Evolutionary conservation across 805 yeast genomes (phyloP).

Genomic region (Blastobotrys chiropterorum): DNA sequence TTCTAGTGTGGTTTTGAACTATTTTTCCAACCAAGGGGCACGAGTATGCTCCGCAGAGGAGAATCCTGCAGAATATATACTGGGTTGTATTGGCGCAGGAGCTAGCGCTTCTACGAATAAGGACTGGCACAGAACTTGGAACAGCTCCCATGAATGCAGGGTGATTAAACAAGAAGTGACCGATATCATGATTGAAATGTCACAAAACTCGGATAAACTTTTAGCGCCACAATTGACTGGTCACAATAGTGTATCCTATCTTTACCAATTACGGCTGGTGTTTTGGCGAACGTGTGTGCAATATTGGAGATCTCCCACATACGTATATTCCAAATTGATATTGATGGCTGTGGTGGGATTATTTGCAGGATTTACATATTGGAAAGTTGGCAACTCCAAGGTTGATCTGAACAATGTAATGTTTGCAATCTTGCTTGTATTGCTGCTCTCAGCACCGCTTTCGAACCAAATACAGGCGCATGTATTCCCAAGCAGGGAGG

Average conservation of each 20-base stretch:
- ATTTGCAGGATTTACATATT: conserved; percentile 71
- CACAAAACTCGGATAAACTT: conserved; percentile 21
- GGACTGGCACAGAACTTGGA: conserved; percentile 65
- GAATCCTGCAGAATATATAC: conserved; percentile 68
- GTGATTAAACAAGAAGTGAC: conserved; percentile 32
- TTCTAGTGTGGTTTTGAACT: conserved; percentile 48
- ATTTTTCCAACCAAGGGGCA: conserved; percentile 66
- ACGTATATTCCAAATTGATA: conserved; percentile 54
- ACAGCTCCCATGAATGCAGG: conserved; percentile 37
- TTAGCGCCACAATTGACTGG: conserved; percentile 36
- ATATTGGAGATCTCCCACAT: conserved; percentile 56
- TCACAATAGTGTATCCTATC: conserved; percentile 31
- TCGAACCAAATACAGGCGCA: conserved; percentile 58
- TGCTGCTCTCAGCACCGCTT: conserved; percentile 49
- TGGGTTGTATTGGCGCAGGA: conserved; percentile 70
- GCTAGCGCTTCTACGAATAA: conserved; percentile 57
- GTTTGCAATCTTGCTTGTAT: conserved; percentile 53
- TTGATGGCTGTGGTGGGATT: conserved; percentile 46
- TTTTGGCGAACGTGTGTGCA: conserved; percentile 37
- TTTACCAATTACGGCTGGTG: conserved; percentile 39
- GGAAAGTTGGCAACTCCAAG: conserved; percentile 45
- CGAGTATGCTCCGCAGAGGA: conserved; percentile 50
- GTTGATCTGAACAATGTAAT: conserved; percentile 54
- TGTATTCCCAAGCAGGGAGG: conserved; percentile 51
- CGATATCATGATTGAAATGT: conserved; percentile 28